Conservation (phyloP, 495 filamentous ascomycete species). For the Talaromyces stipitatus region DNA sequence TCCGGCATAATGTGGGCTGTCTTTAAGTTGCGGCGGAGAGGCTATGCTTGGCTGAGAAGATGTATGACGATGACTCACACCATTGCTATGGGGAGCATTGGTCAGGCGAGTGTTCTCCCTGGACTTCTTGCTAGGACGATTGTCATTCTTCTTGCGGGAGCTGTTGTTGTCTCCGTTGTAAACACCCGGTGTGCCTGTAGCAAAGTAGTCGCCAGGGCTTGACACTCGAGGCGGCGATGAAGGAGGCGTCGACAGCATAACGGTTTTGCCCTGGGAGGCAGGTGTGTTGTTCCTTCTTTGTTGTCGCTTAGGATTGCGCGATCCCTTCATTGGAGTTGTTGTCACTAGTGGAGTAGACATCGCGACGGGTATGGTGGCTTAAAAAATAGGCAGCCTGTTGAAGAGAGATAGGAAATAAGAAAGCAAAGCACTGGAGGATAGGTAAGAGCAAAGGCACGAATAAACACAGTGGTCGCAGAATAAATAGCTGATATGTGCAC, state of each 20-base stretch:
- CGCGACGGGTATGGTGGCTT: conserved; percentile 28
- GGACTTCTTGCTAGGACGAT: conserved; percentile 30
- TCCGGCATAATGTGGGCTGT: conserved; percentile 68
- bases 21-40: conserved; percentile 41
- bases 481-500: conserved; percentile 6
- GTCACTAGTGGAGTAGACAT: conserved; percentile 38
- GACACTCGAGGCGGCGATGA: conserved; percentile 34
- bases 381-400: conserved; percentile 40
- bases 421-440: conserved; percentile 10
- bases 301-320: conserved; percentile 29
- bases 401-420: conserved; percentile 12
- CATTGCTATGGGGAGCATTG: conserved; percentile 18
- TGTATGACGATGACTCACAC: conserved; percentile 21
- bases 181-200: conserved; percentile 20
- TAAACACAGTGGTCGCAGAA: conserved; percentile 12
- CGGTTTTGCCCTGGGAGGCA: conserved; percentile 18
- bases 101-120: conserved; percentile 18
- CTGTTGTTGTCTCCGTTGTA: conserved; percentile 13
- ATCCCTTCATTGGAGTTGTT: conserved; percentile 30
- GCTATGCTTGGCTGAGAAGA: conserved; percentile 24
- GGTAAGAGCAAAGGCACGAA: conserved; percentile 2
- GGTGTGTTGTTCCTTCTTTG: conserved; percentile 30
- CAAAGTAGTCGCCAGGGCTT: conserved; percentile 26
- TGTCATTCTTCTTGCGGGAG: conserved; percentile 31
- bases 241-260: conserved; percentile 32